Base-by-base conservation (phyloP, 148 eudicot genomes). In the Beta vulgaris region DNA sequence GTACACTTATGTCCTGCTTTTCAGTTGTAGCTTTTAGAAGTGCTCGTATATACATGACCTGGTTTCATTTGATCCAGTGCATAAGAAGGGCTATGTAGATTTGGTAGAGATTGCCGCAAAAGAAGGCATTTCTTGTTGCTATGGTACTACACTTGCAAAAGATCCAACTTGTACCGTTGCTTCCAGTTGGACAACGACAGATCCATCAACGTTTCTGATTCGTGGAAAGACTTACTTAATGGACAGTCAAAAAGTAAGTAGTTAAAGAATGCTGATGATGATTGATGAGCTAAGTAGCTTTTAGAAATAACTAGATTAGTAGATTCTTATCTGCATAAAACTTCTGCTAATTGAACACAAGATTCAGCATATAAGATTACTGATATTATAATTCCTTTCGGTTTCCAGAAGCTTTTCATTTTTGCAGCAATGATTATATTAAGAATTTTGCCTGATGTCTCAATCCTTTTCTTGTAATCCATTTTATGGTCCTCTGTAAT, bases 221-320 rank as follows among this genome's bases (percentile, higher is more conserved):
- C 91, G 93, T 16, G 91, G 91, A 78, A 81, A 89, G 74, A 87
- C 83, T 23, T 89, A 86, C 65, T 79, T 89, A 60, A 82, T 84
- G 37, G 91, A 89, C 71, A 84, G 73, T 53, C 82, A 86, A 70
- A 89, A 89, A 86, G 93, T 86, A 79, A 11, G 70, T 77, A 34
- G 3, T 35, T 21, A 71, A 11, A 16, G 18, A 55, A 54, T 19
- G 4, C 25, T 25, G 39, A 28, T 59, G 39, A 31, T 44, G 21
- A 34, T 25, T 15, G 28, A 68, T 53, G 28, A 32, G 21, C 12
- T 37, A 66, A 28, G 32, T 25, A 4, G 49, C 23, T 54, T 35
- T 71, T 25, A 15, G 7, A 13, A 65, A 39, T 36, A 70, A 53
- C 29, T 19, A 8, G 19, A 31, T 16, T 54, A 44, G 65, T 44